Evolutionary conservation across 2,329 filamentous ascomycete species (phyloP), one percentile per base, ranked within the genome.

Genomic region (Talaromyces sp.): DNA sequence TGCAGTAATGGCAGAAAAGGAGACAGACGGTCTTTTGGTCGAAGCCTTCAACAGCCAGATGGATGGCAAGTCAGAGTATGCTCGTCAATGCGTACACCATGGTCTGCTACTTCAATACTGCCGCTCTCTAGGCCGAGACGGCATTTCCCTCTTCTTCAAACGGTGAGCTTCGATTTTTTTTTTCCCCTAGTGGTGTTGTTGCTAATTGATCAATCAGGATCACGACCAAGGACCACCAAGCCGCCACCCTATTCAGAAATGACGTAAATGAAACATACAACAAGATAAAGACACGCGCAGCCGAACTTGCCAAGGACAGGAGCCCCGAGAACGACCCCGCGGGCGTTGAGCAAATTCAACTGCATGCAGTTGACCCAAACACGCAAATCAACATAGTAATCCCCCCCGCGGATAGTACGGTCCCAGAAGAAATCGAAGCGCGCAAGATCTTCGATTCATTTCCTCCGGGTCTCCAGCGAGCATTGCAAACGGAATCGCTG

Each of bases 21-120:
- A 98, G 74, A 95, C 92, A 1, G 93, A 99, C 71, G 93, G 91
- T 17, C 82, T 99, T 10, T 82, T 99, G 14, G 87, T 96, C 56
- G 86, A 96, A 76, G 95, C 93, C 0, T 98, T 99, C 77, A 93
- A 96, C 72, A 86, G 88, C 0, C 89, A 93, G 65, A 84, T 96
- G 62, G 87, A 91, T 64, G 85, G 86, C 59, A 86, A 90, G 65
- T 85, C 89, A 59, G 88, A 90, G n/a, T 85, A 89, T 66, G 87
- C 91, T 4, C 85, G 88, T 54, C 90, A 93, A 73, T 97, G 88
- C 75, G 92, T 99, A 24, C 95, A 99, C 76, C 93, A 98, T 73
- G 93, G 89, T 3, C 82, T 98, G 17, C 82, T 99, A 13, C 79
- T 99, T 46, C 95, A 99, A 75, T 99, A 99, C 80, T 99, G 95